phyloP scores from a whole-genome alignment of 768 basidiomycete species.

The Suillus subluteus region DNA sequence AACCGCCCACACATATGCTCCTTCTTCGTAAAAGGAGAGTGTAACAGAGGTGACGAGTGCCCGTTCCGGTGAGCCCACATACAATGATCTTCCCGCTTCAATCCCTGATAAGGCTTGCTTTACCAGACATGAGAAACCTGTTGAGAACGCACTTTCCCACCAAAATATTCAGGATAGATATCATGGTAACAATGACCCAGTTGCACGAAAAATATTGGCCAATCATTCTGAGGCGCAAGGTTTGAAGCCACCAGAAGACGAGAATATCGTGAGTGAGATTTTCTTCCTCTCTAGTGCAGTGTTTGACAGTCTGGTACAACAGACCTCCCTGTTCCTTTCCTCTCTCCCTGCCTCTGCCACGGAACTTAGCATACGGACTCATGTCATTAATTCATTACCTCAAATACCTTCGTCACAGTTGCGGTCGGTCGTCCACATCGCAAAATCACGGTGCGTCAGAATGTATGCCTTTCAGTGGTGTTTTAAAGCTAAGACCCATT shows the following conservation, averaged over 20 bases:
- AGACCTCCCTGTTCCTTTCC: conserved; percentile 89
- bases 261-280: conserved; percentile 67
- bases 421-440: conserved; percentile 85
- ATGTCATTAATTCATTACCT: conserved; percentile 70
- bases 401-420: conserved; percentile 64
- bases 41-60: conserved; percentile 88
- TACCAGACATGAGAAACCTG: conserved; percentile 84
- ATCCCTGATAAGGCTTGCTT: conserved; percentile 9
- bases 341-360: conserved; percentile 71
- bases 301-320: conserved; percentile 13
- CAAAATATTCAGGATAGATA: conserved; percentile 96
- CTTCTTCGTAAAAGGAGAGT: conserved; percentile 95
- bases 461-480: neutral
- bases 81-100: conserved; percentile 20
- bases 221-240: conserved; percentile 82
- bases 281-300: neutral
- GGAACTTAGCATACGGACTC: conserved; percentile 74
- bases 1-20: conserved; percentile 94
- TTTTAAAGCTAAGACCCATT: conserved; percentile 7
- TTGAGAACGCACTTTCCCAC: conserved; percentile 79
- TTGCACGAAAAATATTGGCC: conserved; percentile 87
- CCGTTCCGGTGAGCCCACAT: conserved; percentile 65
- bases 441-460: conserved; percentile 67
- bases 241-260: conserved; percentile 88
- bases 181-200: conserved; percentile 91